These are phyloP conservation scores for Leccinum pallidistipes DNA, from an alignment of 1,284 basidiomycete species.

Conservation along the genomic window DNA sequence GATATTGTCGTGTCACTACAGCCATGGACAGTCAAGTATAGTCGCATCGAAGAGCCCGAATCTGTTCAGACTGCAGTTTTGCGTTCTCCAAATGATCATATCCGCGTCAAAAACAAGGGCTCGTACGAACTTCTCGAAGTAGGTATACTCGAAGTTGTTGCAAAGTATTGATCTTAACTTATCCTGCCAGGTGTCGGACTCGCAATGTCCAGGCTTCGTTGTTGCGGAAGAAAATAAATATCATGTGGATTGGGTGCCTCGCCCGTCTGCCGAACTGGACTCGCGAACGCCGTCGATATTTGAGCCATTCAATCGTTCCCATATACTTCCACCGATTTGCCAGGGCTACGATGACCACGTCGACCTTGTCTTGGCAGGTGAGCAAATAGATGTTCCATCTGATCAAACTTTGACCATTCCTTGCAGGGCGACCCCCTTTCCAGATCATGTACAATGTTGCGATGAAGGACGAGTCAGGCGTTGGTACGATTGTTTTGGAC, in stretches of 20 bases:
- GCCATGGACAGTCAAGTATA: slow-evolving; percentile 87
- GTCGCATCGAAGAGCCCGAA: slow-evolving; percentile 50
- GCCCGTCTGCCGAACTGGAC: slow-evolving; percentile 66
- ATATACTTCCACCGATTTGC: slow-evolving; percentile 77
- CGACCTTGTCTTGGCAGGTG: slow-evolving; percentile 77
- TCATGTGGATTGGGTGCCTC: slow-evolving; percentile 72
- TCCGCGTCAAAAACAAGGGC: slow-evolving; percentile 72
- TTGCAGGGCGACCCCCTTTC: slow-evolving; percentile 77
- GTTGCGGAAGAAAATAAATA: slow-evolving; percentile 61
- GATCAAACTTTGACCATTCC: background rate
- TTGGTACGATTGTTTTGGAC: slow-evolving; percentile 61
- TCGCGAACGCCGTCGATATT: slow-evolving; percentile 52
- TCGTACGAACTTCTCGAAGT: slow-evolving; percentile 76
- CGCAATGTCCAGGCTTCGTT: slow-evolving; percentile 81
- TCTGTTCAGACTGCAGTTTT: slow-evolving; percentile 48
- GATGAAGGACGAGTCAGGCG: slow-evolving; percentile 57
- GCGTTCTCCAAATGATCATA: slow-evolving; percentile 66
- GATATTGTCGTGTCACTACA: slow-evolving; percentile 31
- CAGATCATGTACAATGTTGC: slow-evolving; percentile 83
- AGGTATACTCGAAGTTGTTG: slow-evolving; percentile 17
- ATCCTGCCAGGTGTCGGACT: slow-evolving; percentile 67
- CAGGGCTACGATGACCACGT: slow-evolving; percentile 79
- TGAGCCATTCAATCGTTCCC: slow-evolving; percentile 63
- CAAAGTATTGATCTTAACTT: slow-evolving; percentile 4
- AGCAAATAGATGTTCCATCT: slow-evolving; percentile 17